These are phyloP conservation scores for Suillus plorans DNA, from an alignment of 768 basidiomycete genomes.

Conservation along the genomic window DNA sequence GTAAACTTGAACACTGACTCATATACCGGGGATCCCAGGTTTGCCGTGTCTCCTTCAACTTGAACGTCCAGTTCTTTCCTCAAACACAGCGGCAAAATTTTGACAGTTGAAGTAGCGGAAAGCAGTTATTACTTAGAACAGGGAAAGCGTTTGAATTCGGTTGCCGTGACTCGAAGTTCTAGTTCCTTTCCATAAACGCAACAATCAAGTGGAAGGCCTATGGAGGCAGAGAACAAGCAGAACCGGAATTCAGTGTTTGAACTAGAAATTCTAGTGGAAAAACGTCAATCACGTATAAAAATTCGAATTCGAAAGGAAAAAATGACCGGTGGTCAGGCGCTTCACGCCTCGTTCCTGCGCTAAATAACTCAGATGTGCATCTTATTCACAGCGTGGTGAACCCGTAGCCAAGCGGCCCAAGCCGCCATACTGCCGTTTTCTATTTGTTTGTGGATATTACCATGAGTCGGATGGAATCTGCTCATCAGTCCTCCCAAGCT, in stretches of 20 bases:
- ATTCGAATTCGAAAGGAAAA: neutral
- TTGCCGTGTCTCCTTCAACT: neutral
- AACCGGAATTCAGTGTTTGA: too few species aligned
- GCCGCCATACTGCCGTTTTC: neutral
- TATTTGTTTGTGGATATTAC: neutral
- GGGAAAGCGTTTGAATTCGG: neutral
- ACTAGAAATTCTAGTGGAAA: neutral
- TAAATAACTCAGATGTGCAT: neutral
- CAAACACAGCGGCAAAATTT: neutral
- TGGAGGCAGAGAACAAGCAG: too few species aligned
- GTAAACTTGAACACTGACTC: too few species aligned
- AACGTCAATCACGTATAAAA: neutral
- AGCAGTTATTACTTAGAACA: neutral
- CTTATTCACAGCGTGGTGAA: neutral
- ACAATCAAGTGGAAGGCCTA: too few species aligned
- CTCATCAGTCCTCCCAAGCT: constrained; percentile 21
- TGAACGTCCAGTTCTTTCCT: too few species aligned
- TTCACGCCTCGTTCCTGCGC: neutral
- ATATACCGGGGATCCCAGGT: too few species aligned
- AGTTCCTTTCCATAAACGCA: too few species aligned
- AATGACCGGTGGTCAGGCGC: neutral
- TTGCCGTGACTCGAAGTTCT: neutral
- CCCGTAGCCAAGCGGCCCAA: neutral
- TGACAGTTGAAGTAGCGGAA: neutral
- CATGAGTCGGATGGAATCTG: constrained; percentile 29